Evolutionary conservation across 2,329 filamentous ascomycete genomes (phyloP), one percentile per base, ranked within the genome.

Genomic region (Mycogone perniciosa): DNA sequence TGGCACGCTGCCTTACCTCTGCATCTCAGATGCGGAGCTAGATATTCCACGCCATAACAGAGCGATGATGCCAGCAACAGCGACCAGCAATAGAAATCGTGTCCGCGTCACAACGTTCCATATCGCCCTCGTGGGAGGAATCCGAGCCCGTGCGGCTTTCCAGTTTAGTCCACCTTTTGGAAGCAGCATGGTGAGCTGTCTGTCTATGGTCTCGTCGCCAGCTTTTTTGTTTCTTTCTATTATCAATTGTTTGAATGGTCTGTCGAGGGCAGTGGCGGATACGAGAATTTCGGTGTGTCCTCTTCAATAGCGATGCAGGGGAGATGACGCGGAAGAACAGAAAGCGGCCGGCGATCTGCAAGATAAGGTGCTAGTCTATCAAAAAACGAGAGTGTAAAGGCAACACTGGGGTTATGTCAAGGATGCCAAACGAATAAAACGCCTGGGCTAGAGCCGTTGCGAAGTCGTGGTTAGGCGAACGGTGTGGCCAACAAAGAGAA

Each of bases 141-240:
- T 74, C 64, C 82, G 81, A 62, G 87, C 79, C 73, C 82, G 88
- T 59, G 91, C 86, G 59, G 88, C 86, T 77, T 95, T 96, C 91
- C 92, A 97, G 69, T 84, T 90, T 64, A 92, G 80, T 67, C 89
- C 88, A 68, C 87, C 88, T 72, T 95, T 95, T 58, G 89, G 88
- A 62, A 95, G 82, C 74, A 96, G 82, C 91, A 96, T 96, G 56
- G 59, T 75, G 64, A 66, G 64, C 62, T 65, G 65, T 54, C 57
- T 51, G 41, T 45, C 13, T 10, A 34, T 13, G 7, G 4, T 34
- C 26, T 34, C 11, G 30, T 45, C 10, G 29, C 41, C 27, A n/a
- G n/a, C 35, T 45, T 35, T 7, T 35, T 35, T 4, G 33, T 7
- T 35, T 7, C 11, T 35, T 35, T 35, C 33, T 7, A 35, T 11